Conservation (phyloP, 306 rosid genomes). For the Quercus bicolor region DNA sequence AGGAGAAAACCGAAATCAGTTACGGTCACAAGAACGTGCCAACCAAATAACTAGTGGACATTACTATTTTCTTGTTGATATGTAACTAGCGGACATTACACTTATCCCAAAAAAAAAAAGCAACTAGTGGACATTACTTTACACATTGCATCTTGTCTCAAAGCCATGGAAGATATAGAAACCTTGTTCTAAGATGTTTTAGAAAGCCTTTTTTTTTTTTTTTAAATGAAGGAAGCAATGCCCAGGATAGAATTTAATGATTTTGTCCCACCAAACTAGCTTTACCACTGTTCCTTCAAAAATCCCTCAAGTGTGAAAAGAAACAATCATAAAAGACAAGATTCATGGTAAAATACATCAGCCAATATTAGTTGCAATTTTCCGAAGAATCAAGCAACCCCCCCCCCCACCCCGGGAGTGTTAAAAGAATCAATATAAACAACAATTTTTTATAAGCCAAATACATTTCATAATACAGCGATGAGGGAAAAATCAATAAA, state of each 20-base stretch:
- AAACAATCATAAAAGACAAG: background rate
- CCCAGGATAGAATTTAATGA: background rate
- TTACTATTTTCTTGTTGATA: background rate
- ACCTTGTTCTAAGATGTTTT: background rate
- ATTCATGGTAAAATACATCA: background rate
- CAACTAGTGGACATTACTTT: background rate
- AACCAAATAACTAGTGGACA: background rate
- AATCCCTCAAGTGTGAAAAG: background rate
- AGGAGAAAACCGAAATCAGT: slow-evolving; percentile 16
- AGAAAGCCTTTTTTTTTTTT: background rate
- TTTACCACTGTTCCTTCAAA: background rate
- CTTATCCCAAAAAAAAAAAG: too few relatives aligned
- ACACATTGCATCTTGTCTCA: background rate
- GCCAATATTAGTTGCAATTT: background rate
- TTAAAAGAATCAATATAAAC: too few relatives aligned
- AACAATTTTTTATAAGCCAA: too few relatives aligned
- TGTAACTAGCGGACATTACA: too few relatives aligned
- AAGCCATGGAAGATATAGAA: background rate
- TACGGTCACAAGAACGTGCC: slow-evolving; percentile 3
- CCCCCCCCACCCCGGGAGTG: too few relatives aligned
- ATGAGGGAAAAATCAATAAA: too few relatives aligned
- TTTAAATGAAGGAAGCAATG: background rate
- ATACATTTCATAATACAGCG: too few relatives aligned
- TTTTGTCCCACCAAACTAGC: background rate
- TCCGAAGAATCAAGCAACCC: too few relatives aligned